Evolutionary conservation across 2,329 filamentous ascomycete species (phyloP).

Genomic region (Cytospora schulzeri): DNA sequence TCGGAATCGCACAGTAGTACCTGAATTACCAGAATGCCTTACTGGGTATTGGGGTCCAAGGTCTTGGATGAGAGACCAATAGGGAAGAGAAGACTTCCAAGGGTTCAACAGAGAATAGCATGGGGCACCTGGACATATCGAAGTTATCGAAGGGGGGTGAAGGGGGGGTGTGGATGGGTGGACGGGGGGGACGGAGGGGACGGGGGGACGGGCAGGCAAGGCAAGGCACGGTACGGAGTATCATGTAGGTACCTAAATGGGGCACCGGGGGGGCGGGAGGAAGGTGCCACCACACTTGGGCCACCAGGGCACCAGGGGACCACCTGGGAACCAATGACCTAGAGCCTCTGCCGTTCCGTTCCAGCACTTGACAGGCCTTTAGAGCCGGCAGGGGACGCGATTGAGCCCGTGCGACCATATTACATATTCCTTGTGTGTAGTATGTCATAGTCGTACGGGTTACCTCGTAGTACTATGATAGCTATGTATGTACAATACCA

Average conservation of each 20-base stretch:
- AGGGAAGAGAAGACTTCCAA: slow-evolving; percentile 9
- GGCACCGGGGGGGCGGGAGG: slow-evolving; percentile 6
- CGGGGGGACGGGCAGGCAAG: not conserved
- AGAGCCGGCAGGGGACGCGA: not conserved
- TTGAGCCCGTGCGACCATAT: not conserved
- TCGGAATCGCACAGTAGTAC: slow-evolving; percentile 2
- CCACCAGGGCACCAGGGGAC: not conserved
- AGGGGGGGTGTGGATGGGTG: too few relatives aligned
- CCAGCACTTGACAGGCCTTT: not conserved
- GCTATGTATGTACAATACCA: too few relatives aligned
- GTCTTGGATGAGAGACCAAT: slow-evolving; percentile 6
- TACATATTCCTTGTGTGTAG: not conserved
- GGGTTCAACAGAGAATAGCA: not conserved
- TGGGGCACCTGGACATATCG: not conserved
- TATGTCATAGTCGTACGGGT: not conserved
- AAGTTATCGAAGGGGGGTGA: not conserved
- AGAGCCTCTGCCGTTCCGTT: not conserved
- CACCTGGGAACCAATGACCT: not conserved
- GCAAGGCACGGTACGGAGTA: slow-evolving; percentile 2
- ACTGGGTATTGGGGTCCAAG: not conserved
- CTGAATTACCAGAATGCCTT: not conserved
- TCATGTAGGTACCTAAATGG: not conserved
- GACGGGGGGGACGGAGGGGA: not conserved
- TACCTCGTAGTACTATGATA: too few relatives aligned
- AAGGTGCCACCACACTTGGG: not conserved